phyloP scores from a whole-genome alignment of 2,329 filamentous ascomycete genomes.

The Ascochyta clinopodiicola region DNA sequence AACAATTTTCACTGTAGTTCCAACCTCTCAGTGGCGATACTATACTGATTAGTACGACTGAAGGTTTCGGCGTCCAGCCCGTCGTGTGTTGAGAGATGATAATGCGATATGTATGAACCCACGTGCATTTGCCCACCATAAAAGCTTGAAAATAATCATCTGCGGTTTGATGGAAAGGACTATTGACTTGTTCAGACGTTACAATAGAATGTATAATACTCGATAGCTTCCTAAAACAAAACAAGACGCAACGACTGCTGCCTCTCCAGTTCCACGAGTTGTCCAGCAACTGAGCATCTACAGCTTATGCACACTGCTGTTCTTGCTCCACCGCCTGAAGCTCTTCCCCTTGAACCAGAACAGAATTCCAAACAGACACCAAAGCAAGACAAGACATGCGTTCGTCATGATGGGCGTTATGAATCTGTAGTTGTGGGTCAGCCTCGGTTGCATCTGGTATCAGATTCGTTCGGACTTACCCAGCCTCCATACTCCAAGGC shows the following conservation, averaged over 20 bases:
- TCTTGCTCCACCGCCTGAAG: constrained; percentile 62
- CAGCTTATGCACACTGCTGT: constrained; percentile 63
- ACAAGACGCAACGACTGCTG: background rate
- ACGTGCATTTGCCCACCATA: too few relatives aligned
- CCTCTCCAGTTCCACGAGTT: background rate
- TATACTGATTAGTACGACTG: background rate
- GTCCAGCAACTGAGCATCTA: constrained; percentile 15
- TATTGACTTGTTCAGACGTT: too few relatives aligned
- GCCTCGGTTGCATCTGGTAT: background rate
- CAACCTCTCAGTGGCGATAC: too few relatives aligned
- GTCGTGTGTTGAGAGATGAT: too few relatives aligned
- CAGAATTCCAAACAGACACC: constrained; percentile 60
- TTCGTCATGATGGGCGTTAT: constrained; percentile 67
- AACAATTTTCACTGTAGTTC: too few relatives aligned
- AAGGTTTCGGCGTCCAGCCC: too few relatives aligned
- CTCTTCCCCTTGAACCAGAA: constrained; percentile 67
- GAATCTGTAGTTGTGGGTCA: constrained; percentile 30
- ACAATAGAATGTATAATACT: background rate
- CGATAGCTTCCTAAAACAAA: background rate
- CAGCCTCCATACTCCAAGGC: constrained; percentile 56
- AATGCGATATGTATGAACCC: too few relatives aligned
- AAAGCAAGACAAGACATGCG: constrained; percentile 60
- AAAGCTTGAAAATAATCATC: too few relatives aligned
- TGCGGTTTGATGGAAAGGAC: too few relatives aligned
- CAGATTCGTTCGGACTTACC: constrained; percentile 43